phyloP scores from a whole-genome alignment of 148 eudicot species.

The Pharnaceum exiguum region DNA sequence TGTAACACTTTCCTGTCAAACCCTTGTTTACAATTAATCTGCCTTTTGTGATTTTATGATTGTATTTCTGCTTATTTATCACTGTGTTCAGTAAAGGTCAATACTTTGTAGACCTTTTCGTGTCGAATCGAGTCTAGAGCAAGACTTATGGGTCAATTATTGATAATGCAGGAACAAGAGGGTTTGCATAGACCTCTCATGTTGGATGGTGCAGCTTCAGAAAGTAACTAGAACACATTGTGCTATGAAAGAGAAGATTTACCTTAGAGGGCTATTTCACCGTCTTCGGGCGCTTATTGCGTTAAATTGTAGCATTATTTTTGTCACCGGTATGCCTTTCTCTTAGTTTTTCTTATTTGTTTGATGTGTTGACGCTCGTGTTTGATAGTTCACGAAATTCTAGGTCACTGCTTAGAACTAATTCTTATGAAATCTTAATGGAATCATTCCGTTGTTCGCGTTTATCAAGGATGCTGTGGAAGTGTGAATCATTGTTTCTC shows the following conservation, averaged over 20 bases:
- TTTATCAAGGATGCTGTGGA: no score
- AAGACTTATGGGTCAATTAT: background rate
- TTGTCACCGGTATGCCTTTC: conserved; percentile 58
- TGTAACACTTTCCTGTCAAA: no score
- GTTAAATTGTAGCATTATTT: conserved; percentile 78
- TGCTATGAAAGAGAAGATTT: conserved; percentile 67
- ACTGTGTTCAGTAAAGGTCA: no score
- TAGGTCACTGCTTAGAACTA: no score
- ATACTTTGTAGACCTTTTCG: no score
- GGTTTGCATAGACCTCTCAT: conserved; percentile 90
- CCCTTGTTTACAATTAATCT: no score
- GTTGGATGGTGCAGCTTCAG: conserved; percentile 97
- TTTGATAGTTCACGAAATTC: background rate
- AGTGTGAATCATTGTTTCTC: no score
- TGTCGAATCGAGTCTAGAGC: no score
- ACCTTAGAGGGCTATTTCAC: conserved; percentile 82
- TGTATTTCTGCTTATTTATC: no score
- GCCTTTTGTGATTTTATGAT: no score
- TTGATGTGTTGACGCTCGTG: background rate
- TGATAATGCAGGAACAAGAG: conserved; percentile 67
- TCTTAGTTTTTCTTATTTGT: conserved; percentile 5
- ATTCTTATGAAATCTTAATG: no score
- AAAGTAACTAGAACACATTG: conserved; percentile 62
- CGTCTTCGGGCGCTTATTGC: conserved; percentile 92
- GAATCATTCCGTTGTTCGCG: no score